Evolutionary conservation across 345 rosid genomes (phyloP).

Genomic region (Melastoma malabathricum): DNA sequence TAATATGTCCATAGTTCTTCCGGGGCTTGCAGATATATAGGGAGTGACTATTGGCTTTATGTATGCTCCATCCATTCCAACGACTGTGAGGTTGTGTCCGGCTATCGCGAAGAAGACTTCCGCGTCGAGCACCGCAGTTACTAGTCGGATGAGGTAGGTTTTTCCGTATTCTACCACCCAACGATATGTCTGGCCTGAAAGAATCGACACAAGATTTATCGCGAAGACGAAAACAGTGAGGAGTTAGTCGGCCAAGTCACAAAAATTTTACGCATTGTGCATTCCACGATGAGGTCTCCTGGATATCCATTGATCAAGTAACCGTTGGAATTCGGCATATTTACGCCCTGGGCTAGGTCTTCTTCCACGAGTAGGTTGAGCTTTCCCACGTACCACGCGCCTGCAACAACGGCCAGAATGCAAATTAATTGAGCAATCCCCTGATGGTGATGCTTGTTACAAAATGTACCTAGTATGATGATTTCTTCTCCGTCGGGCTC

Average conservation of each 20-base stretch:
- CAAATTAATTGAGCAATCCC: no score
- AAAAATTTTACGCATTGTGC: not conserved
- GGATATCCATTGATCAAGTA: slow-evolving; percentile 2
- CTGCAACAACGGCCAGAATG: not conserved
- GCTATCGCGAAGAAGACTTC: slow-evolving; percentile 13
- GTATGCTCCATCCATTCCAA: slow-evolving; percentile 12
- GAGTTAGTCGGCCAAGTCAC: no score
- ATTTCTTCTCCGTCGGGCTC: slow-evolving; percentile 11
- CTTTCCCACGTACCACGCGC: not conserved
- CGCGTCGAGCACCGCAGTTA: slow-evolving; percentile 9
- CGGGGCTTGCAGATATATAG: slow-evolving; percentile 8
- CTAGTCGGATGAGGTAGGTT: slow-evolving; percentile 8
- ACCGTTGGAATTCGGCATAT: not conserved
- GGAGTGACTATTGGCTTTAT: slow-evolving; percentile 7
- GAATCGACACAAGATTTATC: no score
- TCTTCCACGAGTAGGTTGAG: not conserved
- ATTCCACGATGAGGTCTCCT: not conserved
- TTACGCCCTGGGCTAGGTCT: not conserved
- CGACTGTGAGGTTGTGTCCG: slow-evolving; percentile 10
- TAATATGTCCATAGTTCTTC: slow-evolving; percentile 15
- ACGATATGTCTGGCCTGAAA: no score
- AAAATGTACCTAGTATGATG: slow-evolving; percentile 6
- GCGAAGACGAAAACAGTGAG: no score
- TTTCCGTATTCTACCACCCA: slow-evolving; percentile 5
- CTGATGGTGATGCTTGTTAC: no score